A percentile compares a stretch with the other conserved stretches of the same genome.
Evolutionary conservation across 106 monocot species (phyloP).

Genomic region (Allium sativum): DNA sequence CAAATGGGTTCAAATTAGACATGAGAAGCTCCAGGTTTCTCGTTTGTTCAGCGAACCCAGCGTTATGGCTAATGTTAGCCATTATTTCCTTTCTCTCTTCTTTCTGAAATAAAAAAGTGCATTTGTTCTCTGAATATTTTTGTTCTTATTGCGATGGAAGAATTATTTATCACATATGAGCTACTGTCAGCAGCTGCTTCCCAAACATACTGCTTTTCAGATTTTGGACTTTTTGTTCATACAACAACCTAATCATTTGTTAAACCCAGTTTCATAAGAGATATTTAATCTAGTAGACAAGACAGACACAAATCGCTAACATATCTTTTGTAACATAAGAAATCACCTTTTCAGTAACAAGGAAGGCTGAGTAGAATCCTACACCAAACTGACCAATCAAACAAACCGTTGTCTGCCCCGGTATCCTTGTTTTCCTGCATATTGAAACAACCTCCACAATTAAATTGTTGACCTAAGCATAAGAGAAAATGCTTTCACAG

Average conservation of each 20-base stretch:
- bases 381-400: constrained; percentile 99
- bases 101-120: too few relatives aligned
- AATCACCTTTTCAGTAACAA: constrained; percentile 80
- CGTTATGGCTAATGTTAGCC: too few relatives aligned
- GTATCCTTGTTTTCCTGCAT: constrained; percentile 85
- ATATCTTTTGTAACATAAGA: not conserved
- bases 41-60: too few relatives aligned
- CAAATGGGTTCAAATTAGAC: too few relatives aligned
- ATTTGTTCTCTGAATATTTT: too few relatives aligned
- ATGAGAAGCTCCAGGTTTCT: too few relatives aligned
- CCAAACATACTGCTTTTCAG: constrained; percentile 95
- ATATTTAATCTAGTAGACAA: not conserved
- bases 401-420: constrained; percentile 84
- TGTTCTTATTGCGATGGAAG: too few relatives aligned
- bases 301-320: not conserved
- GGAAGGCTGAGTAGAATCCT: constrained; percentile 98
- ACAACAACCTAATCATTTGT: constrained; percentile 58
- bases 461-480: not conserved
- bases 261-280: not conserved
- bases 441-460: not conserved
- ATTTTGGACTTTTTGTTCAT: constrained; percentile 93
- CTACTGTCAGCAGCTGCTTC: constrained; percentile 91
- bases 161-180: constrained; percentile 65
- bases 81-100: too few relatives aligned
- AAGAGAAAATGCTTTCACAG: not conserved